Conservation (phyloP, 306 rosid genomes). For the Rubus idaeus region DNA sequence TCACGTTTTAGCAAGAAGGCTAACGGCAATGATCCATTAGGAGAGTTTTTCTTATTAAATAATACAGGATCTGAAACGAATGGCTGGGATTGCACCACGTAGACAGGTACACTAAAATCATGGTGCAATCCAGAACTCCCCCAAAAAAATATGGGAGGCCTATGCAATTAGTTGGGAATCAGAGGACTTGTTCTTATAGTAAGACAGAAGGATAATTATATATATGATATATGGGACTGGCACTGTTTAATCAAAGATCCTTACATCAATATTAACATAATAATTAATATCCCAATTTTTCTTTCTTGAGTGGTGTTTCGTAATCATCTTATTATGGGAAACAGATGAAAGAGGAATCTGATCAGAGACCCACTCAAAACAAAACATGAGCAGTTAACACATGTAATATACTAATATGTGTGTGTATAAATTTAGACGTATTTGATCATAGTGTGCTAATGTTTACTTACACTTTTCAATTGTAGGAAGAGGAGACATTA, state of each 20-base stretch:
- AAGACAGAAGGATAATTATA: background rate
- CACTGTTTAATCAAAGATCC: background rate
- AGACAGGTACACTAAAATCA: too few relatives aligned
- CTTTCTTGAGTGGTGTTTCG: conserved; percentile 6
- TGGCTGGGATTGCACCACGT: too few relatives aligned
- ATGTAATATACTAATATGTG: background rate
- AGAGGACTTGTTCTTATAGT: background rate
- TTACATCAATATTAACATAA: background rate
- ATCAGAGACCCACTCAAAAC: conserved; percentile 1
- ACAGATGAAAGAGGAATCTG: conserved; percentile 6
- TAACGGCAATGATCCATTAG: too few relatives aligned
- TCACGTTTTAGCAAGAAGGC: too few relatives aligned
- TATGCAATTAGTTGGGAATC: background rate
- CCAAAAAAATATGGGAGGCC: background rate
- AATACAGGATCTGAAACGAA: too few relatives aligned
- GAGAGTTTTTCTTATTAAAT: too few relatives aligned
- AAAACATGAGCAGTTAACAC: background rate
- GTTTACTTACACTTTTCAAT: background rate
- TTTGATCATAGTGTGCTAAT: background rate
- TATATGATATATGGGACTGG: background rate
- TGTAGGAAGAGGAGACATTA: background rate
- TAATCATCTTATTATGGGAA: conserved; percentile 16
- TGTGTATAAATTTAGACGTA: background rate
- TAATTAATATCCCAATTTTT: background rate
- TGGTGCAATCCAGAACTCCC: too few relatives aligned